phyloP scores from a whole-genome alignment of 768 basidiomycete genomes.

The Suillus subluteus region DNA sequence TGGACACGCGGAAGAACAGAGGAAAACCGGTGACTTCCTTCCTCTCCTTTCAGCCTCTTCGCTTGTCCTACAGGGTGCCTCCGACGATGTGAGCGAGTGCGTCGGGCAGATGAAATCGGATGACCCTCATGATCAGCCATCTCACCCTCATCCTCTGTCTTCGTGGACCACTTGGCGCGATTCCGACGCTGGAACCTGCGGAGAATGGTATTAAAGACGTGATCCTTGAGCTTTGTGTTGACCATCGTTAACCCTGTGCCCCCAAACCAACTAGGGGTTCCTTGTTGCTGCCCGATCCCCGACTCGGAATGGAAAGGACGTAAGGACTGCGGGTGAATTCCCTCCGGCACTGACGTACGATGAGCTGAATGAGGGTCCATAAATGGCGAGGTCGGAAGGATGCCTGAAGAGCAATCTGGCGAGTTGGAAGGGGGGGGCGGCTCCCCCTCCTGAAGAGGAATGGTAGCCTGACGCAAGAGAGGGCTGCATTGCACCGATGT shows the following conservation, averaged over 20 bases:
- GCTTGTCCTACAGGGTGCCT: slow-evolving; percentile 30
- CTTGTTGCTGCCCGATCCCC: slow-evolving; percentile 28
- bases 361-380: slow-evolving; percentile 27
- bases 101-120: slow-evolving; percentile 11
- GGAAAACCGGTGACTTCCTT: slow-evolving; percentile 35
- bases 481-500: slow-evolving; percentile 40
- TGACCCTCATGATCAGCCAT: slow-evolving; percentile 46
- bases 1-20: slow-evolving; percentile 61
- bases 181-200: slow-evolving; percentile 66
- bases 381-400: slow-evolving; percentile 35
- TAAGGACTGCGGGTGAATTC: slow-evolving; percentile 39
- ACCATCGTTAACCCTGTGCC: slow-evolving; percentile 93
- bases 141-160: slow-evolving; percentile 63
- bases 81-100: slow-evolving; percentile 21
- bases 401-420: slow-evolving; percentile 38
- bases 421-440: slow-evolving; percentile 57
- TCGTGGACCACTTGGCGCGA: slow-evolving; percentile 38
- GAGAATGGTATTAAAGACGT: slow-evolving; percentile 90
- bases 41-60: slow-evolving; percentile 43
- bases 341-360: slow-evolving; percentile 25
- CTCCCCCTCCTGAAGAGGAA: slow-evolving; percentile 42
- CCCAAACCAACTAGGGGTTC: slow-evolving; percentile 66
- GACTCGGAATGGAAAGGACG: slow-evolving; percentile 47
- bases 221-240: slow-evolving; percentile 93
- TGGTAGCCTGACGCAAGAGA: slow-evolving; percentile 43